These are phyloP conservation scores for Cyclotella kingstonii DNA, from an alignment of 108 stramenopile genomes.

Conservation along the genomic window DNA sequence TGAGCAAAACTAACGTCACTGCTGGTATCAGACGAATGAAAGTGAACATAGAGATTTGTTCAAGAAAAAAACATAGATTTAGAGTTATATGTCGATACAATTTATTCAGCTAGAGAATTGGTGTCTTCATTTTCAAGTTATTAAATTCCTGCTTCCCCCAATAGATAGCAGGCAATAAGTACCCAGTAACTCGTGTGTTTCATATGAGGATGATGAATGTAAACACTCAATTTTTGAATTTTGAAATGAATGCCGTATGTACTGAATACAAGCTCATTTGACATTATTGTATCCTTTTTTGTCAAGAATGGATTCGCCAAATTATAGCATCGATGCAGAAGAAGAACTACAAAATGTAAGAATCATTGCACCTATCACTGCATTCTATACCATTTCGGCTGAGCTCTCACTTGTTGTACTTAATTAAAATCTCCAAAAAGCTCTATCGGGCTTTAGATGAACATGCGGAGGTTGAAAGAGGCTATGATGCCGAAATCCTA, in stretches of 20 bases:
- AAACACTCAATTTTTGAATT: too few relatives aligned
- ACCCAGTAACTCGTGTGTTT: too few relatives aligned
- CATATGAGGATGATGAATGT: too few relatives aligned
- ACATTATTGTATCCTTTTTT: too few relatives aligned
- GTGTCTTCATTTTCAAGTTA: too few relatives aligned
- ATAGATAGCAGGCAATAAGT: too few relatives aligned
- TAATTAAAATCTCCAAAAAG: background rate
- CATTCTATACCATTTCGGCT: background rate
- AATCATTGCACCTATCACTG: background rate
- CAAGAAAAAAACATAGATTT: too few relatives aligned
- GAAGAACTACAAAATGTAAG: constrained; percentile 8
- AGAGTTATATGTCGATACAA: too few relatives aligned
- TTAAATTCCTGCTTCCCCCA: too few relatives aligned
- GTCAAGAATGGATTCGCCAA: constrained; percentile 10
- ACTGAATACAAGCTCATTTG: too few relatives aligned
- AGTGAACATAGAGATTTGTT: background rate
- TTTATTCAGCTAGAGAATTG: too few relatives aligned
- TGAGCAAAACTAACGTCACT: background rate
- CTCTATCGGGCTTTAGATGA: constrained; percentile 37
- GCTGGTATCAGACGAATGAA: background rate
- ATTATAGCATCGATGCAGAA: constrained; percentile 15
- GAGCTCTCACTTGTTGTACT: background rate
- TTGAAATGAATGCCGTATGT: too few relatives aligned
- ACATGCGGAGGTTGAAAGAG: constrained; percentile 9
- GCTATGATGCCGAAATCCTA: constrained; percentile 3